Base-by-base conservation (phyloP, 1,284 basidiomycete species). In the Gastroboletus turbinatus region DNA sequence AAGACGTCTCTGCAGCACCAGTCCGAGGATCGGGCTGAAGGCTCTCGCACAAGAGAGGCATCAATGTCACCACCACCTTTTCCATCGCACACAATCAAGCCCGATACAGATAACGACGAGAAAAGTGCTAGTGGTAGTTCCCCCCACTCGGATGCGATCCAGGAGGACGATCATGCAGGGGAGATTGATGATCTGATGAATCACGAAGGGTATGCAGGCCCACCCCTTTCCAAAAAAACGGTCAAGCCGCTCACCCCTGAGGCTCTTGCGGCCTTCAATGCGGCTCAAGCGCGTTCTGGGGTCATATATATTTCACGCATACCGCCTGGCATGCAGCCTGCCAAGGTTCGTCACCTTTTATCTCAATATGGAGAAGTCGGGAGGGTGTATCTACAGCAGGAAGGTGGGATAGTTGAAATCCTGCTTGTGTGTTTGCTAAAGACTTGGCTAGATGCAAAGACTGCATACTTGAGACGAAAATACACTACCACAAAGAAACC, bases 251-350 rank as follows among this genome's bases (percentile, higher is more conserved):
- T 92, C 44, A 88, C 85, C 1, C 77, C 79, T 3, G 87, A 90
- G 67, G 87, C 85, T 8, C 77, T 92, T 38, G 85, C 83, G 43
- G 83, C 80, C 14, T 92, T 87, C 73, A 82, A 86, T 63, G 81
- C 81, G 42, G 82, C 82, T 4, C 87, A 88, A 64, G 83, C 87
- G 40, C 79, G 79, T 30, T 82, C 91, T 38, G 96, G 94, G 0
- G 87, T 99, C 57, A 77, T 99, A 46, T 99, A 98, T 74, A 94
- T 99, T 53, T 97, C 94, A 17, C 83, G 96, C 39, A 90, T 99
- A 66, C 97, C 97, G 1, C 96, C 96, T n/a, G 97, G 96, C 1
- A 99, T 99, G 97, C 93, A 91, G 25, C 96, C 96, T 25, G 83
- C 92, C 29, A 99, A 99, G 75, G 93, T 99, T 39, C 88, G 94